Conservation (phyloP, 495 filamentous ascomycete genomes). For the Extremus antarcticus region DNA sequence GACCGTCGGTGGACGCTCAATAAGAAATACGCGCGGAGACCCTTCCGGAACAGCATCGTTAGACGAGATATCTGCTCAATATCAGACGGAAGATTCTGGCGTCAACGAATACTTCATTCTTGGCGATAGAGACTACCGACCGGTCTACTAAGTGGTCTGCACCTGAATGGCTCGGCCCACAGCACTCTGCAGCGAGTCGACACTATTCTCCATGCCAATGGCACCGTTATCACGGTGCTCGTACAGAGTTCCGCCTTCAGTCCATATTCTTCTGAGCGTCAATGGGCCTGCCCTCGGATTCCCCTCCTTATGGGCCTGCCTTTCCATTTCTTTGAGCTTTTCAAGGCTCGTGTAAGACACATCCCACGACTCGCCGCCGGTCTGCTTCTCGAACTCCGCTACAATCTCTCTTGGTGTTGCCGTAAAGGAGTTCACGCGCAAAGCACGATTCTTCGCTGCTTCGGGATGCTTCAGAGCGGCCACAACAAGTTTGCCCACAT, state of each 20-base stretch:
- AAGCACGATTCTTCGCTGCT: constrained; percentile 40
- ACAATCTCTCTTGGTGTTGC: constrained; percentile 51
- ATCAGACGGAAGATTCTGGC: too few species aligned
- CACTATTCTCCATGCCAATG: constrained; percentile 30
- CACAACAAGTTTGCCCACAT: constrained; percentile 56
- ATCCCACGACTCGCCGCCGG: constrained; percentile 40
- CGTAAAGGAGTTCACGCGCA: constrained; percentile 63
- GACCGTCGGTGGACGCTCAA: neutral
- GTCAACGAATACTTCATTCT: too few species aligned
- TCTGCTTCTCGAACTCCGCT: constrained; percentile 56
- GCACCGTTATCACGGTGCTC: constrained; percentile 52
- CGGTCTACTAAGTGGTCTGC: constrained; percentile 1
- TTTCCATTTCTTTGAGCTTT: constrained; percentile 42
- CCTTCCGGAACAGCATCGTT: too few species aligned
- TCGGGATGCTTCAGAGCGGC: constrained; percentile 46
- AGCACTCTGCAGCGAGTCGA: constrained; percentile 7
- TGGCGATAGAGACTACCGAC: too few species aligned
- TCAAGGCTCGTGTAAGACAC: constrained; percentile 44
- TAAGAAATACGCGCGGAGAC: too few species aligned
- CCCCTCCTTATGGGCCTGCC: constrained; percentile 42
- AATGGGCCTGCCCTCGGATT: constrained; percentile 42
- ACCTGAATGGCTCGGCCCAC: constrained; percentile 7
- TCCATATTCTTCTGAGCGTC: constrained; percentile 59
- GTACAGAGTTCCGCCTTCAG: constrained; percentile 60
- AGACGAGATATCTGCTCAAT: too few species aligned